A percentile compares a stretch with the other conserved stretches of the same genome.
Evolutionary conservation across 1,284 basidiomycete genomes (phyloP).

Genomic region (Grifola frondosa): DNA sequence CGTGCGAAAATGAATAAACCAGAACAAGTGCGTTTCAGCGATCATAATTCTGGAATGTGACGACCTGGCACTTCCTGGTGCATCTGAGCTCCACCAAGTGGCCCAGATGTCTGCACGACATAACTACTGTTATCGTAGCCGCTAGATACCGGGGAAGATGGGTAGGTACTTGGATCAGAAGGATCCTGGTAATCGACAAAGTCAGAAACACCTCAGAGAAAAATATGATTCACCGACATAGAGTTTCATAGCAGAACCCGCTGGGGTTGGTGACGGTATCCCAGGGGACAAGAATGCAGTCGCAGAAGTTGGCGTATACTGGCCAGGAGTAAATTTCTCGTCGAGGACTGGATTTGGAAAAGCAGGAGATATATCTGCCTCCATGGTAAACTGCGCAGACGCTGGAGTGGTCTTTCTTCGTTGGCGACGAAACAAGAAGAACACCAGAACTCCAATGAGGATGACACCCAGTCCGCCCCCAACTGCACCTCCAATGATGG

Average conservation of each 20-base stretch:
- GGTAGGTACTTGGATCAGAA: slow-evolving; percentile 8
- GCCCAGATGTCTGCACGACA: no score
- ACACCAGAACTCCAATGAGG: not conserved
- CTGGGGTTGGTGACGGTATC: not conserved
- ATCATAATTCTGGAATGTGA: no score
- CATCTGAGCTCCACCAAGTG: no score
- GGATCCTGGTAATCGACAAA: slow-evolving; percentile 2
- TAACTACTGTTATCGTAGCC: no score
- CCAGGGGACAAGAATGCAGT: not conserved
- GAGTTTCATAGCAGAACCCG: not conserved
- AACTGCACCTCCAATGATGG: slow-evolving; percentile 5
- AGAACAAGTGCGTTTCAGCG: no score
- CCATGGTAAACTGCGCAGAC: no score
- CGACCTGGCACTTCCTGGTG: no score
- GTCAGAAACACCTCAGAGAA: no score
- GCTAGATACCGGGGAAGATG: no score
- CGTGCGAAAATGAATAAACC: no score
- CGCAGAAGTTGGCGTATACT: not conserved
- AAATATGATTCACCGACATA: no score
- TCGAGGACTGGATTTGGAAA: not conserved
- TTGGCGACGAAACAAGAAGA: slow-evolving; percentile 1
- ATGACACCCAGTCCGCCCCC: slow-evolving; percentile 4
- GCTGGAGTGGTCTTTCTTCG: not conserved
- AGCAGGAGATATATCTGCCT: not conserved
- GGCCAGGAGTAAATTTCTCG: not conserved